phyloP scores from a whole-genome alignment of 805 yeast genomes.

The Hanseniaspora lachancei region DNA sequence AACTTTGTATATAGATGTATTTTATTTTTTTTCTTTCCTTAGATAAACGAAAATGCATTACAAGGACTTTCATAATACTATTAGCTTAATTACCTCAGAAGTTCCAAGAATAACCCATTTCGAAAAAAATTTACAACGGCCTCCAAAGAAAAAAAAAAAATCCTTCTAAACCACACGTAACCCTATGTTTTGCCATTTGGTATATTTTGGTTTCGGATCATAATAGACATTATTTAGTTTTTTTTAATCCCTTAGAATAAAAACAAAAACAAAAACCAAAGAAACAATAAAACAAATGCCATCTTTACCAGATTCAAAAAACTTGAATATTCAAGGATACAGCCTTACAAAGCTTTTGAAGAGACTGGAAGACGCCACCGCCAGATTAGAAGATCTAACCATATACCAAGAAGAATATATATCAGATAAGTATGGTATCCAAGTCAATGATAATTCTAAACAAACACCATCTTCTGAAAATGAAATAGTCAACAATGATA shows the following conservation, averaged over 20 bases:
- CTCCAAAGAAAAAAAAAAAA: too few species aligned
- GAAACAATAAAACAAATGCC: conserved; percentile 11
- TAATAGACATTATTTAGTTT: background rate
- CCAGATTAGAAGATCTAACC: conserved; percentile 81
- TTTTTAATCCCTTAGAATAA: background rate
- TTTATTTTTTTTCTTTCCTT: too few species aligned
- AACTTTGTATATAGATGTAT: too few species aligned
- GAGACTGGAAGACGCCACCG: conserved; percentile 84
- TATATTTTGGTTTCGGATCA: background rate
- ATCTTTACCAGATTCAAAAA: conserved; percentile 8
- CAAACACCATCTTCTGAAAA: background rate
- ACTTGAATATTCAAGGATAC: conserved; percentile 49
- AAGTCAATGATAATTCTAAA: background rate
- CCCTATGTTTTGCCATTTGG: too few species aligned
- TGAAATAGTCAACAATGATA: background rate
- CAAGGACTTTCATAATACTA: too few species aligned
- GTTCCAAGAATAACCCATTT: too few species aligned
- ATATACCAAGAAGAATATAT: conserved; percentile 54
- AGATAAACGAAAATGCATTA: too few species aligned
- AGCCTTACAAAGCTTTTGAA: conserved; percentile 69
- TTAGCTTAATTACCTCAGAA: too few species aligned
- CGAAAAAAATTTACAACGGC: too few species aligned
- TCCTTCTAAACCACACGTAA: too few species aligned
- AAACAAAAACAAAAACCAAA: conserved; percentile 13
- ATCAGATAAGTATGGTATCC: conserved; percentile 21